These are phyloP conservation scores for Acer campestre DNA, from an alignment of 345 rosid genomes.

Conservation along the genomic window DNA sequence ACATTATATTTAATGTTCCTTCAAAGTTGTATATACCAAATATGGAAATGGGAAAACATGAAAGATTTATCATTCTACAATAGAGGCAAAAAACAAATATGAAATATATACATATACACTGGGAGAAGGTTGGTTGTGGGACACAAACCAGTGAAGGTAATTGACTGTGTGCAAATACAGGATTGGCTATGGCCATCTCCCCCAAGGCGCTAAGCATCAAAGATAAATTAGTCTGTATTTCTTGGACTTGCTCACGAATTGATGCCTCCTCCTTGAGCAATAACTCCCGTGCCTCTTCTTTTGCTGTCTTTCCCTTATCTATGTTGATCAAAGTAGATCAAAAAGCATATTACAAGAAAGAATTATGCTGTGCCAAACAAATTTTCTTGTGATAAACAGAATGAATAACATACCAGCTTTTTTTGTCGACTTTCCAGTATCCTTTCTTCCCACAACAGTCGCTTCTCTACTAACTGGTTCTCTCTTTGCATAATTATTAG, in stretches of 20 bases:
- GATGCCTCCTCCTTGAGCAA: slow-evolving; percentile 91
- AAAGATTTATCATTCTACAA: background rate
- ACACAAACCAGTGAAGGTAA: slow-evolving; percentile 83
- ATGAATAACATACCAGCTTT: slow-evolving; percentile 58
- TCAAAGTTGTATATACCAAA: background rate
- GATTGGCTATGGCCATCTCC: slow-evolving; percentile 86
- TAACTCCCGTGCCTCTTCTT: slow-evolving; percentile 92
- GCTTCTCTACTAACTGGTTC: slow-evolving; percentile 62
- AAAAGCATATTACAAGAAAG: slow-evolving; percentile 6
- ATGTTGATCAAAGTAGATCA: slow-evolving; percentile 21
- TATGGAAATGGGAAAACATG: background rate
- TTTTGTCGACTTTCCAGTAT: slow-evolving; percentile 60
- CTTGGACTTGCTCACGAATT: slow-evolving; percentile 63
- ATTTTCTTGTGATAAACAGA: slow-evolving; percentile 15
- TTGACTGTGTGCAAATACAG: slow-evolving; percentile 92
- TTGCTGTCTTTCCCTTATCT: slow-evolving; percentile 92
- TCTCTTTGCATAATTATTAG: slow-evolving; percentile 63
- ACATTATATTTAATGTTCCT: background rate
- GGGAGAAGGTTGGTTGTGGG: background rate
- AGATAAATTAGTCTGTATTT: slow-evolving; percentile 67
- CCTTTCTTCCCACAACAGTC: slow-evolving; percentile 61
- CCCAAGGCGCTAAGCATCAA: slow-evolving; percentile 82
- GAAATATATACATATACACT: background rate
- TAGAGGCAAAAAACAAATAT: background rate
- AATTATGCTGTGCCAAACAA: background rate